phyloP scores from a whole-genome alignment of 352 stramenopile species.

The Globisporangium nodosum region DNA sequence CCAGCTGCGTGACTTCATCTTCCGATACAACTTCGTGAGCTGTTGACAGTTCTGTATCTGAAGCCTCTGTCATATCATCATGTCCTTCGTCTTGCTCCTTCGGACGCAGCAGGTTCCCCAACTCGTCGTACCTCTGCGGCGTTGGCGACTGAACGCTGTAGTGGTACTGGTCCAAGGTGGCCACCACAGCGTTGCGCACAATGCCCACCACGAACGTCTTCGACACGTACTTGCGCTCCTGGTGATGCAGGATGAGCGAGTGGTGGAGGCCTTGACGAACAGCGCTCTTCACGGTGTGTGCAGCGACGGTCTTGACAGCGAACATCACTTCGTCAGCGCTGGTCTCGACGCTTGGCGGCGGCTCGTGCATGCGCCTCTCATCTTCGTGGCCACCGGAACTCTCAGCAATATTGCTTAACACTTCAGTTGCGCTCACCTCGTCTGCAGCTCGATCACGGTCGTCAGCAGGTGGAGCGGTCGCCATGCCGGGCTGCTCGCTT shows the following conservation, averaged over 20 bases:
- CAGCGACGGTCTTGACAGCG: background rate
- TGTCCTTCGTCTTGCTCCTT: background rate
- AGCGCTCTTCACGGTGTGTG: slow-evolving; percentile 1
- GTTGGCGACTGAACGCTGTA: background rate
- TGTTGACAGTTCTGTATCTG: background rate
- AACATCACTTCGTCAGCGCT: background rate
- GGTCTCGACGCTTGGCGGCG: background rate
- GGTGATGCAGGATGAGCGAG: slow-evolving; percentile 7
- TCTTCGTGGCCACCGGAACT: background rate
- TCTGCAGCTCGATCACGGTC: background rate
- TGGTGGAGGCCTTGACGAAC: slow-evolving; percentile 11
- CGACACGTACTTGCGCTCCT: slow-evolving; percentile 7
- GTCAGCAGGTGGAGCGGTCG: background rate
- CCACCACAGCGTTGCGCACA: background rate
- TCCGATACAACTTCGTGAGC: too few species aligned
- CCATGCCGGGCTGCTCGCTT: too few species aligned
- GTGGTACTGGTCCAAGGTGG: background rate
- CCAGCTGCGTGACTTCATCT: background rate
- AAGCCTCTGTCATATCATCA: background rate
- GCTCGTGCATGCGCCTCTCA: background rate
- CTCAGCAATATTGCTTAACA: too few species aligned
- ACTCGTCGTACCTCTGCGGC: background rate
- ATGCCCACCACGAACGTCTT: slow-evolving; percentile 9
- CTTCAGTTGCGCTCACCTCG: background rate
- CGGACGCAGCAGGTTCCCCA: background rate